These are phyloP conservation scores for Geotrichum australiense DNA, from an alignment of 1,139 yeast species.

Conservation along the genomic window DNA sequence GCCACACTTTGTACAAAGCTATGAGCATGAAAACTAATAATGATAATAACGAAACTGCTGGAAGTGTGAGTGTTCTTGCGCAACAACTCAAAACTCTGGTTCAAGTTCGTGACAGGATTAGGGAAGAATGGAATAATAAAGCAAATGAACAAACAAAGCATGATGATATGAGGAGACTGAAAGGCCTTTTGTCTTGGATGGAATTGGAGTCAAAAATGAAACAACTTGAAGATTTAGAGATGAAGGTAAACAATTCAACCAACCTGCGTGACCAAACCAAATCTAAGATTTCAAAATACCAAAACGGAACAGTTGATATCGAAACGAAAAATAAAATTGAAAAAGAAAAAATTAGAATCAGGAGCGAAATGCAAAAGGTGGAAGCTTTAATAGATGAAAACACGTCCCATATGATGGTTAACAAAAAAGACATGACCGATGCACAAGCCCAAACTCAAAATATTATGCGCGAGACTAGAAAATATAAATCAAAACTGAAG, in stretches of 20 bases:
- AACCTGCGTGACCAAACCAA: no score
- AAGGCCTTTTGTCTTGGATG: neutral
- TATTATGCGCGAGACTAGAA: neutral
- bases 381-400: neutral
- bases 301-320: neutral
- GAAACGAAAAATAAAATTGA: neutral
- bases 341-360: neutral
- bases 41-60: slow-evolving; percentile 25
- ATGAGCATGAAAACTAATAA: slow-evolving; percentile 5
- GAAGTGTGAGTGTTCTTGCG: slow-evolving; percentile 3
- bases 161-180: neutral
- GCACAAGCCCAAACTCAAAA: neutral
- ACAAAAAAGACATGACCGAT: neutral
- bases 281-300: neutral
- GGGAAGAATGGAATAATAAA: slow-evolving; percentile 24
- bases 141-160: slow-evolving; percentile 1
- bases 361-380: neutral
- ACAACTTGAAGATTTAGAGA: neutral
- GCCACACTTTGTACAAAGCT: slow-evolving; percentile 15
- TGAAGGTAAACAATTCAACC: neutral
- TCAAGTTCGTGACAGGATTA: slow-evolving; percentile 19
- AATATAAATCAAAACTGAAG: slow-evolving; percentile 1
- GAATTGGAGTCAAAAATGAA: neutral
- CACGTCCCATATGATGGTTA: neutral
- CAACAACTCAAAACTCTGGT: slow-evolving; percentile 28